Evolutionary conservation across 2,329 filamentous ascomycete genomes (phyloP).

Genomic region (Colletotrichum lindemuthianum): DNA sequence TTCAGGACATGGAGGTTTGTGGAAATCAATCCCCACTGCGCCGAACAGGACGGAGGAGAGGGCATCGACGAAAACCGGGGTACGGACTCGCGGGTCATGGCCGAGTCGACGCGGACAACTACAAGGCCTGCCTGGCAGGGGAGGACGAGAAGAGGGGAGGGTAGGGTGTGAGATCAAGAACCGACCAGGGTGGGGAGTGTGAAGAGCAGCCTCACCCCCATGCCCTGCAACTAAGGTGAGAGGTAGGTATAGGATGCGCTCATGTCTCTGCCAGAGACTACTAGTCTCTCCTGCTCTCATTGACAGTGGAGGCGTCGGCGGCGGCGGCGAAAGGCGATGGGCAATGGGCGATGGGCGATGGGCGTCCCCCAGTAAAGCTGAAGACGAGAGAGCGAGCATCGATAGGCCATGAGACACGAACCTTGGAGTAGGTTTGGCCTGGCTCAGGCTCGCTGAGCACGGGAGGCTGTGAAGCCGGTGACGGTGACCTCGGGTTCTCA

Average conservation of each 20-base stretch:
- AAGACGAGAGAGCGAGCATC: neutral
- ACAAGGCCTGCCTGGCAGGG: conserved; percentile 14
- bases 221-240: conserved; percentile 27
- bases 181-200: neutral
- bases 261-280: conserved; percentile 23
- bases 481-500: conserved; percentile 20
- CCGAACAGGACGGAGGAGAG: conserved; percentile 17
- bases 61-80: conserved; percentile 33
- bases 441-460: conserved; percentile 1
- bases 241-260: conserved; percentile 17
- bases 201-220: conserved; percentile 16
- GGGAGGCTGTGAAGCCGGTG: conserved; percentile 1
- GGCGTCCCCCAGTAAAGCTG: conserved; percentile 9
- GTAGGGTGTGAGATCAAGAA: neutral
- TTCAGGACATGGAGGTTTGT: conserved; percentile 26
- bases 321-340: conserved; percentile 25
- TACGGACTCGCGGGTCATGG: conserved; percentile 22
- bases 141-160: neutral
- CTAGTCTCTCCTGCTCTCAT: conserved; percentile 20
- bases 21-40: conserved; percentile 32
- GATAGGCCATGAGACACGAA: neutral
- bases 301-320: conserved; percentile 22
- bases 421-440: neutral
- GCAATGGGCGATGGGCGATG: too few relatives aligned
- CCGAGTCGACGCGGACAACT: conserved; percentile 22